phyloP scores from a whole-genome alignment of 139 green algal genomes.

The Tetradesmus obliquus region DNA sequence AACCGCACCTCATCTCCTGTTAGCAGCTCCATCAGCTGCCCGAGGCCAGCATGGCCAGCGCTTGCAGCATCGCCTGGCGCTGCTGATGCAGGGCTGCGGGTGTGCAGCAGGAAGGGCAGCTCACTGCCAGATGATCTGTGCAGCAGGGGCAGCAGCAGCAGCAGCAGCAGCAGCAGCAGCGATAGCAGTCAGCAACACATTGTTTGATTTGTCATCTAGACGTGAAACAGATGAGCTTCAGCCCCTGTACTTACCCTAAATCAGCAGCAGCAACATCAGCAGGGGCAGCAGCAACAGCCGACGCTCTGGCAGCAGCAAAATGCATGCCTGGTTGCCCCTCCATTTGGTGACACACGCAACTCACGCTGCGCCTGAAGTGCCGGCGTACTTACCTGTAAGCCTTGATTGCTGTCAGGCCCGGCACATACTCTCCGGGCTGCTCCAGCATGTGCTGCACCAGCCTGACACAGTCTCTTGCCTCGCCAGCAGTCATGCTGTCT shows the following conservation, averaged over 20 bases:
- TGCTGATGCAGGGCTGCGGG: background rate
- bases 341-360: too few relatives aligned
- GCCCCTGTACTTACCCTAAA: too few relatives aligned
- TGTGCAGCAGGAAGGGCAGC: conserved; percentile 11
- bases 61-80: background rate
- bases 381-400: background rate
- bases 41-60: background rate
- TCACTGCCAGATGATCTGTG: background rate
- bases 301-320: too few relatives aligned
- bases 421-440: background rate
- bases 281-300: too few relatives aligned
- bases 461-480: background rate
- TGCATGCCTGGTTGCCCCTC: too few relatives aligned
- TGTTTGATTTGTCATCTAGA: too few relatives aligned
- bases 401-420: background rate
- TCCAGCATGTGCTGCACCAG: background rate
- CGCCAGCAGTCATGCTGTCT: background rate
- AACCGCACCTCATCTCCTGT: background rate
- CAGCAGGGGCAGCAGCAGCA: background rate
- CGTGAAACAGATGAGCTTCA: too few relatives aligned
- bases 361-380: too few relatives aligned
- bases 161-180: background rate
- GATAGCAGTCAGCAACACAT: background rate
- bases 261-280: too few relatives aligned
- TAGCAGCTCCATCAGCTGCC: background rate